These are phyloP conservation scores for Cladosporium cucumerinum DNA, from an alignment of 2,329 filamentous ascomycete species.

Conservation along the genomic window DNA sequence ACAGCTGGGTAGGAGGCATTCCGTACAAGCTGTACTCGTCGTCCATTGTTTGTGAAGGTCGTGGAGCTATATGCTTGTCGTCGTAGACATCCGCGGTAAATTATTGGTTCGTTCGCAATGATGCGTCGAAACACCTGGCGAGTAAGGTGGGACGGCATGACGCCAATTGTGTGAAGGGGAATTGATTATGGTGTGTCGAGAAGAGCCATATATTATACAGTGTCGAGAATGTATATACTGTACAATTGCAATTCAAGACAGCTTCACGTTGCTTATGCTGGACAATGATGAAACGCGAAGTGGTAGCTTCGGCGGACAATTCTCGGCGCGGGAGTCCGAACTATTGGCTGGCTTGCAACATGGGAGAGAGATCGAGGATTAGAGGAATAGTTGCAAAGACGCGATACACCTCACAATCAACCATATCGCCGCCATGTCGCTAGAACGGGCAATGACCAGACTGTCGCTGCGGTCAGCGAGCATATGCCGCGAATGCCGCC, in stretches of 20 bases:
- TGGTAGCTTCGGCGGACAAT: not conserved
- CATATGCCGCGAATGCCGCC: constrained; percentile 30
- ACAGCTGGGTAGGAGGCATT: not conserved
- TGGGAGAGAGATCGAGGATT: not conserved
- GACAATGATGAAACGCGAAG: constrained; percentile 10
- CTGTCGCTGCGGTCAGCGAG: constrained; percentile 26
- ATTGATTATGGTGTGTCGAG: not conserved
- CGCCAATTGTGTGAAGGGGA: not conserved
- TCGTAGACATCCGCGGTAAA: constrained; percentile 45
- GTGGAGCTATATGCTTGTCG: constrained; percentile 25
- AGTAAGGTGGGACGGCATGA: constrained; percentile 60
- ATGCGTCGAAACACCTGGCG: constrained; percentile 58
- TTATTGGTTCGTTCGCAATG: constrained; percentile 49
- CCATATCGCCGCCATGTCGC: constrained; percentile 25
- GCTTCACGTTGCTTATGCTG: not conserved
- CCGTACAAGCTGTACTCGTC: constrained; percentile 2
- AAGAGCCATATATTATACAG: not conserved
- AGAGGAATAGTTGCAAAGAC: not conserved
- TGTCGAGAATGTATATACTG: not conserved
- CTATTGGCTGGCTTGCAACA: constrained; percentile 3
- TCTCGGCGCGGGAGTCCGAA: constrained; percentile 12
- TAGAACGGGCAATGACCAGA: constrained; percentile 28
- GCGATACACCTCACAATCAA: not conserved
- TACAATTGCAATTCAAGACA: not conserved
- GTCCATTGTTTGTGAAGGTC: constrained; percentile 5